Evolutionary conservation across 805 yeast genomes (phyloP).

Genomic region (Candida railenensis): DNA sequence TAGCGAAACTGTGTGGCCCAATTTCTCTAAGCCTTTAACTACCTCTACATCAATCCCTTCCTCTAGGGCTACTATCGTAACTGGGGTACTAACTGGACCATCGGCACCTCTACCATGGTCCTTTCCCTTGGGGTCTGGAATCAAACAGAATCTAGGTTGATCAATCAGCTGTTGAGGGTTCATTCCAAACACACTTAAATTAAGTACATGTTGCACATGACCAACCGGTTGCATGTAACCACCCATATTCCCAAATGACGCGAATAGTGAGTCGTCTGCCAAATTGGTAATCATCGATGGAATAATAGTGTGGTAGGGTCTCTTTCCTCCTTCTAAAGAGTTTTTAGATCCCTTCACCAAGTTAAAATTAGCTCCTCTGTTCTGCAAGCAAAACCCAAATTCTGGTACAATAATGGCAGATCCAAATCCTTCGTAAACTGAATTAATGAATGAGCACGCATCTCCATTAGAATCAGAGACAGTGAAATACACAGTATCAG

Average conservation of each 20-base stretch:
- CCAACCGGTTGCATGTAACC: conserved; percentile 88
- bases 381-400: conserved; percentile 69
- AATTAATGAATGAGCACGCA: conserved; percentile 79
- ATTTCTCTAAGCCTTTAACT: conserved; percentile 39
- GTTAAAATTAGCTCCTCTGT: conserved; percentile 76
- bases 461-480: conserved; percentile 69
- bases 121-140: conserved; percentile 46
- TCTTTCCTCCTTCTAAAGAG: conserved; percentile 63
- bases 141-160: conserved; percentile 68
- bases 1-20: conserved; percentile 59
- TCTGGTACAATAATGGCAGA: conserved; percentile 64
- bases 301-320: conserved; percentile 81
- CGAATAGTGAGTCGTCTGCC: conserved; percentile 50
- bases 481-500: conserved; percentile 72
- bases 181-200: conserved; percentile 59
- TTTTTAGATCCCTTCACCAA: conserved; percentile 57
- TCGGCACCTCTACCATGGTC: conserved; percentile 61
- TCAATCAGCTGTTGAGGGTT: conserved; percentile 75
- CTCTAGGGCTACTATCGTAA: conserved; percentile 62
- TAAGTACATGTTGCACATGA: conserved; percentile 73
- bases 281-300: conserved; percentile 71
- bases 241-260: conserved; percentile 82
- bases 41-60: conserved; percentile 55
- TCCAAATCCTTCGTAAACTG: conserved; percentile 70
- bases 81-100: conserved; percentile 61